Percentiles rank a stretch among this genome's conserved stretches.
These are phyloP conservation scores for Acanthamoeba royreba DNA, from an alignment of 208 protist genomes.

Conservation along the genomic window DNA sequence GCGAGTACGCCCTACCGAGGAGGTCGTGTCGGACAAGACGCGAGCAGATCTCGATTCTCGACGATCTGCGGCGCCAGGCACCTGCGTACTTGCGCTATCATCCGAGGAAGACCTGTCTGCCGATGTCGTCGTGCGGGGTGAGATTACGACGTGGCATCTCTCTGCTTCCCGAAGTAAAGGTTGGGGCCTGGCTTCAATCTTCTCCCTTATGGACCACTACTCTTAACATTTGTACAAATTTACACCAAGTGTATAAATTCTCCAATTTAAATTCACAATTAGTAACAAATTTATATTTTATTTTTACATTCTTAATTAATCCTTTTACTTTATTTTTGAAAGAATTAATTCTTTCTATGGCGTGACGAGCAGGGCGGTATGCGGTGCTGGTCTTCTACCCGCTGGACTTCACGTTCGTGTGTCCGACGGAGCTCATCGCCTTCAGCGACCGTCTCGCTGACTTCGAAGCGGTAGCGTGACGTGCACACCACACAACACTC, in stretches of 20 bases:
- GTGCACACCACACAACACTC: slow-evolving; percentile 83
- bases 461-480: slow-evolving; percentile 80
- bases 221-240: too few relatives aligned
- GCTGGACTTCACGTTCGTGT: slow-evolving; percentile 96
- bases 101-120: background rate
- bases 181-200: background rate
- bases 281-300: too few relatives aligned
- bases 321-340: too few relatives aligned
- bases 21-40: too few relatives aligned
- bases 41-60: too few relatives aligned
- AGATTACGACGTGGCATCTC: background rate
- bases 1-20: background rate
- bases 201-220: too few relatives aligned
- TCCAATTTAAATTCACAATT: too few relatives aligned
- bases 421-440: slow-evolving; percentile 95
- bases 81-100: too few relatives aligned
- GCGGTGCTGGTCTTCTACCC: slow-evolving; percentile 96
- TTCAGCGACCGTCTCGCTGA: slow-evolving; percentile 90
- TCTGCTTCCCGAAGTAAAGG: background rate
- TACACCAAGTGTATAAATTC: too few relatives aligned
- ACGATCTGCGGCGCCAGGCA: background rate
- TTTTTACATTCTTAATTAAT: too few relatives aligned
- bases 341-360: background rate
- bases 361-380: slow-evolving; percentile 71
- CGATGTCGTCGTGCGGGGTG: background rate